Conservation (phyloP, 306 rosid genomes). For the cucumber (Cucumis sativus) region Cucumber_9930_V3 NC_026655.2:28618501-28619000, state of each 20-base stretch:
- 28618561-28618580: background rate
- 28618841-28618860: background rate
- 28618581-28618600: constrained; percentile 6
- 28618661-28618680: background rate
- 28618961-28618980: background rate
- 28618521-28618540: too few species aligned
- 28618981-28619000: background rate
- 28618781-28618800: background rate
- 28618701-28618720: constrained; percentile 4
- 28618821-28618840: background rate
- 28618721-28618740: constrained; percentile 6
- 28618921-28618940: background rate
- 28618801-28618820: background rate
- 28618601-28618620: constrained; percentile 5
- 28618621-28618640: constrained; percentile 7
- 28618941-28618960: background rate
- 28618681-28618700: background rate
- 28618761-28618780: background rate
- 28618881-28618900: background rate
- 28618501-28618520: background rate
- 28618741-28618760: background rate
- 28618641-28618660: constrained; percentile 1
- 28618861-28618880: background rate
- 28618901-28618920: background rate
- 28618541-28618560: background rate